Conservation (phyloP, 768 basidiomycete genomes). For the Panaeolus papilionaceus region DNA sequence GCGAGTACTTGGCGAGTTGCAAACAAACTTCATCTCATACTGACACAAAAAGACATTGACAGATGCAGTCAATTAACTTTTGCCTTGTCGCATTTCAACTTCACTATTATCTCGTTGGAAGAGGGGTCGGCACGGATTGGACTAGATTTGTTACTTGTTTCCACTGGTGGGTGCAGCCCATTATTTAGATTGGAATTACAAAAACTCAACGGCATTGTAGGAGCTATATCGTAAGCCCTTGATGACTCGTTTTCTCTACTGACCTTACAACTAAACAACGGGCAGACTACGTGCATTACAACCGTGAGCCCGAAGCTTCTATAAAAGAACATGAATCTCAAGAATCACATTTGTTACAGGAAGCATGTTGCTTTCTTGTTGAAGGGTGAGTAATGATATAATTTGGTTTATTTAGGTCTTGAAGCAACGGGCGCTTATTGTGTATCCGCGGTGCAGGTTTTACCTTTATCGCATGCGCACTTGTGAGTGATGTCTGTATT, state of each 20-base stretch:
- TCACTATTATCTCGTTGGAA: background rate
- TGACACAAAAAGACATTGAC: no score
- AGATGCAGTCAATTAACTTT: no score
- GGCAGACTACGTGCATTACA: background rate
- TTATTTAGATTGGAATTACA: background rate
- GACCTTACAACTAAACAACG: background rate
- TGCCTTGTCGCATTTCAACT: no score
- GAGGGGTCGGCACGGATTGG: background rate
- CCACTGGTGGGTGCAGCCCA: background rate
- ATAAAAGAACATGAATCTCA: background rate
- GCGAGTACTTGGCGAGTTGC: no score
- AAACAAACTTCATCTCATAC: background rate
- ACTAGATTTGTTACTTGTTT: background rate
- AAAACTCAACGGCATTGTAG: background rate
- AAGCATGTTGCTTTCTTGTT: background rate
- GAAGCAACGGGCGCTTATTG: background rate
- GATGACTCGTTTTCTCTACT: background rate
- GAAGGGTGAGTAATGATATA: background rate
- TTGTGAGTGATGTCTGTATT: background rate
- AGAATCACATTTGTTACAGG: background rate
- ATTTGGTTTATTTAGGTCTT: background rate
- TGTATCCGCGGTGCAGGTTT: background rate
- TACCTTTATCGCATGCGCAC: background rate
- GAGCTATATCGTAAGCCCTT: background rate
- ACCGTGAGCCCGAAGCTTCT: background rate